Percentiles rank a stretch among this genome's conserved stretches.
These are phyloP conservation scores for Podospora anserina DNA, from an alignment of 495 filamentous ascomycete genomes.

Conservation along the genomic window DNA sequence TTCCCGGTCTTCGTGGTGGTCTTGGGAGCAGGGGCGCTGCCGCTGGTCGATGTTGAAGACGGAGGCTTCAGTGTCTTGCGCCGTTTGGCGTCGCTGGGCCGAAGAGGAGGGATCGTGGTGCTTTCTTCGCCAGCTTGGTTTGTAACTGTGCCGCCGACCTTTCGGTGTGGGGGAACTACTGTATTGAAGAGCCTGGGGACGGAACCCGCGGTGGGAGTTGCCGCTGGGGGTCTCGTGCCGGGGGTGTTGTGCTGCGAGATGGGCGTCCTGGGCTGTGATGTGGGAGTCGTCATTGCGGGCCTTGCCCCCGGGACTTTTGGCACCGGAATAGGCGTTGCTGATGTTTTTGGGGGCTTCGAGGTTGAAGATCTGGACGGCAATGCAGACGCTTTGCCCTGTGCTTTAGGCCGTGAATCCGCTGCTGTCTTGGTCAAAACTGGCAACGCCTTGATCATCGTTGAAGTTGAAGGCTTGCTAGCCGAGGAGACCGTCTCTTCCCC, in stretches of 20 bases:
- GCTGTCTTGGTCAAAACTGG: neutral
- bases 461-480: neutral
- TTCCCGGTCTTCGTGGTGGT: neutral
- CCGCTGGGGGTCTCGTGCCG: no score
- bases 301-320: no score
- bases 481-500: neutral
- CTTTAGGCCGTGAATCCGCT: neutral
- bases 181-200: neutral
- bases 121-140: neutral
- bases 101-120: neutral
- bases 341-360: no score
- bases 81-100: neutral
- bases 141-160: neutral
- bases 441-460: neutral
- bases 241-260: neutral
- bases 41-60: neutral
- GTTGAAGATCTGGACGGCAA: no score
- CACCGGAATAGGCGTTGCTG: no score
- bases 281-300: no score
- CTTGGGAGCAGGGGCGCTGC: neutral
- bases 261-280: neutral
- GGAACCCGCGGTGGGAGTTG: neutral
- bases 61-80: neutral
- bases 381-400: neutral
- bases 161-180: neutral